Percentiles rank a stretch among this genome's conserved stretches.
These are phyloP conservation scores for Phanerodontia chrysosporium DNA, from an alignment of 768 basidiomycete species.

Conservation along the genomic window DNA sequence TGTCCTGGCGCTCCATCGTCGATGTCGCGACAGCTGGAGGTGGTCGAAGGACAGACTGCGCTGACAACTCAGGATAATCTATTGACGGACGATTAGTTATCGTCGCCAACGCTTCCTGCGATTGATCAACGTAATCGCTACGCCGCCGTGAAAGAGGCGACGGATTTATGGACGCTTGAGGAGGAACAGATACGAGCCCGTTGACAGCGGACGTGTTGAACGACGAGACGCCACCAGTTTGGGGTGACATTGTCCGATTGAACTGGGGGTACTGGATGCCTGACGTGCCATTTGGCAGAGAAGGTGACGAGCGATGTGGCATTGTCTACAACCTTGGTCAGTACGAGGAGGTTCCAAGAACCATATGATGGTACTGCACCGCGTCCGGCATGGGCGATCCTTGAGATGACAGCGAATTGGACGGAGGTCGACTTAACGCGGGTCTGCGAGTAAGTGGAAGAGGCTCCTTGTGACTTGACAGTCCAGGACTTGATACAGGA, in stretches of 20 bases:
- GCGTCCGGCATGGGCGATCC: conserved; percentile 46
- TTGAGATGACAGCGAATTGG: conserved; percentile 36
- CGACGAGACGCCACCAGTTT: conserved; percentile 33
- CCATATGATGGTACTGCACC: conserved; percentile 30
- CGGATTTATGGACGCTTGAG: conserved; percentile 81
- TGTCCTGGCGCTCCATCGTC: conserved; percentile 71
- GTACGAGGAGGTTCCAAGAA: not conserved
- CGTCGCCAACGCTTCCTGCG: conserved; percentile 55
- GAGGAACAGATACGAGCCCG: conserved; percentile 56
- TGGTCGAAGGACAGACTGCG: conserved; percentile 62
- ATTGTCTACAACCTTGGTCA: conserved; percentile 28
- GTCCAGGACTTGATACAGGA: not conserved
- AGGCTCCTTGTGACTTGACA: not conserved
- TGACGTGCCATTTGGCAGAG: conserved; percentile 37
- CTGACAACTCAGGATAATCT: conserved; percentile 74
- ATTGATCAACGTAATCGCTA: conserved; percentile 79
- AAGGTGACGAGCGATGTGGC: conserved; percentile 31
- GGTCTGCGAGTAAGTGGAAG: conserved; percentile 34
- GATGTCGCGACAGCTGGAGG: conserved; percentile 77
- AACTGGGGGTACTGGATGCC: conserved; percentile 55
- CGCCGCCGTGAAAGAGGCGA: conserved; percentile 67
- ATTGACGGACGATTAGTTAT: conserved; percentile 51
- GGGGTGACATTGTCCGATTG: conserved; percentile 34
- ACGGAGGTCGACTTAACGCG: conserved; percentile 35
- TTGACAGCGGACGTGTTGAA: conserved; percentile 39